Conservation (phyloP, 805 yeast genomes). For the Yamadazyma paraphyllophila region DNA sequence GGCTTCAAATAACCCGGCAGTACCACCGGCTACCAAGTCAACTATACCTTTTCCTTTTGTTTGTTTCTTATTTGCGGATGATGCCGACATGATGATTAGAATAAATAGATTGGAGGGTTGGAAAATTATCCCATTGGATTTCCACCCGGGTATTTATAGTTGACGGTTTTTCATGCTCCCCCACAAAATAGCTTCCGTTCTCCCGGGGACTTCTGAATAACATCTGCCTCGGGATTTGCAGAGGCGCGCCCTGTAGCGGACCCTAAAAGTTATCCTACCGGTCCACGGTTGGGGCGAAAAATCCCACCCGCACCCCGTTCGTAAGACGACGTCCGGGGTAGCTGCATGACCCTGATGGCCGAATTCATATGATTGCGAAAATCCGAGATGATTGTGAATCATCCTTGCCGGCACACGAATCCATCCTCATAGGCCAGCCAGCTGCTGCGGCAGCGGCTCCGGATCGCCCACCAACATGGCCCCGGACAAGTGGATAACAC, state of each 20-base stretch:
- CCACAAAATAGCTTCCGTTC: conserved; percentile 19
- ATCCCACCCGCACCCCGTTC: not conserved
- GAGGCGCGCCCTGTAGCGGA: not conserved
- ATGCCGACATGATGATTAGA: conserved; percentile 1
- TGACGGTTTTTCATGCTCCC: conserved; percentile 11
- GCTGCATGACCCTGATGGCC: conserved; percentile 1
- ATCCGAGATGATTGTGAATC: conserved; percentile 5
- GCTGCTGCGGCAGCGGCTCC: conserved; percentile 3
- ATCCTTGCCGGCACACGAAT: conserved; percentile 2
- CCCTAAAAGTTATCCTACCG: no score
- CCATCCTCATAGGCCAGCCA: not conserved
- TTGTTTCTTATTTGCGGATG: conserved; percentile 16
- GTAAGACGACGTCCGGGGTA: not conserved
- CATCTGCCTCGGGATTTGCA: conserved; percentile 5
- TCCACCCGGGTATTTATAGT: conserved; percentile 7
- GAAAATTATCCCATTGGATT: conserved; percentile 6
- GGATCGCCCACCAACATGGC: not conserved
- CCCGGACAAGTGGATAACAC: conserved; percentile 2
- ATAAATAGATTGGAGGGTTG: not conserved
- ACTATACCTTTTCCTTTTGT: conserved; percentile 46
- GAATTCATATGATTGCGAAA: conserved; percentile 5
- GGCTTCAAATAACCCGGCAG: conserved; percentile 98
- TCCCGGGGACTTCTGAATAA: conserved; percentile 16
- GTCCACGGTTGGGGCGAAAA: not conserved
- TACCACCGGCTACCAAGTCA: conserved; percentile 88